Percentiles rank a stretch among this genome's conserved stretches.
Evolutionary conservation across 2,329 filamentous ascomycete species (phyloP).

Genomic region (Phaeosphaeria sp.): DNA sequence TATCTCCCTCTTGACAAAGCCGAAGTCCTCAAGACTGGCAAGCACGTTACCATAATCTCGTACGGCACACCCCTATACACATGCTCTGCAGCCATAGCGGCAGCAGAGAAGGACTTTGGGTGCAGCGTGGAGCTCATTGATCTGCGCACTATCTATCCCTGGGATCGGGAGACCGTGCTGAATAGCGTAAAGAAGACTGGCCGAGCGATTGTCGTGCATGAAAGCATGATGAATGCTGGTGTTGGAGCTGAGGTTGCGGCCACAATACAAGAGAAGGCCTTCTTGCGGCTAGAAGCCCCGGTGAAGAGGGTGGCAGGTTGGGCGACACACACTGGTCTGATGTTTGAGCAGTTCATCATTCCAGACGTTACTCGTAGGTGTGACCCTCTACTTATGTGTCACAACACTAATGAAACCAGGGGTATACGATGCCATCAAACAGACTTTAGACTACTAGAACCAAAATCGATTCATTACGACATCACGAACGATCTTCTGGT

Average conservation of each 20-base stretch:
- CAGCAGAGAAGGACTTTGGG: constrained; percentile 76
- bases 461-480: background rate
- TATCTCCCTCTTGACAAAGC: constrained; percentile 86
- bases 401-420: constrained; percentile 29
- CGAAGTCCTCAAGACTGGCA: constrained; percentile 80
- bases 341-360: constrained; percentile 74
- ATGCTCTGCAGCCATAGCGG: constrained; percentile 77
- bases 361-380: constrained; percentile 87
- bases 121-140: constrained; percentile 86
- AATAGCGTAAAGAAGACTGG: constrained; percentile 88
- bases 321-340: constrained; percentile 81
- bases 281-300: constrained; percentile 82
- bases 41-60: constrained; percentile 81
- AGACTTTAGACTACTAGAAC: constrained; percentile 52
- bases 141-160: constrained; percentile 86
- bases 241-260: constrained; percentile 89
- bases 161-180: constrained; percentile 83
- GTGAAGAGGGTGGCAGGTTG: constrained; percentile 87
- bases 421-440: constrained; percentile 59
- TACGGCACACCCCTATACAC: constrained; percentile 91
- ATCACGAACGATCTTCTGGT: too few relatives aligned
- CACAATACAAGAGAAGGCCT: constrained; percentile 86
- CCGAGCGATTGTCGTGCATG: constrained; percentile 85
- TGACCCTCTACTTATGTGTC: background rate
- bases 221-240: constrained; percentile 89